Conservation (phyloP, 1,284 basidiomycete species). For the Trichosporon coremiiforme region DNA sequence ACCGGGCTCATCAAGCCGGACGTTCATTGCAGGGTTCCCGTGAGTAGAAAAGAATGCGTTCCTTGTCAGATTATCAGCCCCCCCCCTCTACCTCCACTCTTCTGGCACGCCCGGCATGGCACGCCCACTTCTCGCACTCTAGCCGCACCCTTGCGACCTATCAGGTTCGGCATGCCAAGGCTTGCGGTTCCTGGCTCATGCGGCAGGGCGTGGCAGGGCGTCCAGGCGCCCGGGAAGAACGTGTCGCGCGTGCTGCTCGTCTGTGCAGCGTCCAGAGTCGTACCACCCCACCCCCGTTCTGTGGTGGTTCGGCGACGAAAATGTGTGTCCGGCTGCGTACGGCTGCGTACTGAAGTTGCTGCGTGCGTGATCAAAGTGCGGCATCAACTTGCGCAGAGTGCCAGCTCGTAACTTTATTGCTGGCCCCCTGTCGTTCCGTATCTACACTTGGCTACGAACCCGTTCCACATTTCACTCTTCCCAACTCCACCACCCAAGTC, state of each 20-base stretch:
- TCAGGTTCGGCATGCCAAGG: not conserved
- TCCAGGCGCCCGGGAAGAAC: not conserved
- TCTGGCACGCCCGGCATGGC: not conserved
- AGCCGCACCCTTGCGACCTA: not conserved
- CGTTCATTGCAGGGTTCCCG: conserved; percentile 13
- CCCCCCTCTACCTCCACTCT: conserved; percentile 3
- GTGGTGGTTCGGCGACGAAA: not conserved
- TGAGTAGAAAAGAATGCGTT: not conserved
- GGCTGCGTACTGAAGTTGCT: not conserved
- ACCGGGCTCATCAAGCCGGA: not conserved
- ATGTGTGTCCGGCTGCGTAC: not conserved
- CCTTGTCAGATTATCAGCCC: not conserved
- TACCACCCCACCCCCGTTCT: not conserved
- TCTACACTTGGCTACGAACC: not conserved
- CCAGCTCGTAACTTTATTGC: not conserved
- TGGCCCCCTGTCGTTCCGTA: not conserved
- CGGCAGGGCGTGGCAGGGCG: not conserved
- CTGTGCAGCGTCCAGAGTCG: conserved; percentile 3
- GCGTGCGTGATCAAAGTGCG: not conserved
- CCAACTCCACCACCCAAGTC: not conserved
- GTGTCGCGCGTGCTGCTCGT: conserved; percentile 6
- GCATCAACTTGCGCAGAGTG: conserved; percentile 9
- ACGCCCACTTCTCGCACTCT: not conserved
- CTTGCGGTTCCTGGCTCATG: not conserved
- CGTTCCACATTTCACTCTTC: not conserved